These are phyloP conservation scores for Melastoma malabathricum DNA, from an alignment of 345 rosid genomes.

Conservation along the genomic window DNA sequence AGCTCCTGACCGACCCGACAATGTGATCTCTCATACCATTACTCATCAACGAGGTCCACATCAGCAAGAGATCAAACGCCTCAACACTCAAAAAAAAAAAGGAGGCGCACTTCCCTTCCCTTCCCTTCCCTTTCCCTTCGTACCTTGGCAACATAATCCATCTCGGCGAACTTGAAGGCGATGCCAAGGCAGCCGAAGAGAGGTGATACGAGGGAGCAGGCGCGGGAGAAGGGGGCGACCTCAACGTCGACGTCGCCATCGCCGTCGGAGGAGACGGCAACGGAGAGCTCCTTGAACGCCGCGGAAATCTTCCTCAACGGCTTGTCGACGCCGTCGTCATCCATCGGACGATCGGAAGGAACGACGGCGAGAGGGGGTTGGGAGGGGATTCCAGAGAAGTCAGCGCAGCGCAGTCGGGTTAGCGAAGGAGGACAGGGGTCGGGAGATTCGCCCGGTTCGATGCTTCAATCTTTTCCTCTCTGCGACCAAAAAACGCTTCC, in stretches of 20 bases:
- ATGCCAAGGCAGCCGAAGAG: constrained; percentile 84
- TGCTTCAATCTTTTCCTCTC: too few relatives aligned
- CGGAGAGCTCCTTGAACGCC: constrained; percentile 53
- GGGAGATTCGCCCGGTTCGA: too few relatives aligned
- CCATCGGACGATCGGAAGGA: constrained; percentile 16
- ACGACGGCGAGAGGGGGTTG: not conserved
- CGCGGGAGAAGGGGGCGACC: constrained; percentile 60
- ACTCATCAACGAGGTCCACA: too few relatives aligned
- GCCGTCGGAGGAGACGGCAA: constrained; percentile 22
- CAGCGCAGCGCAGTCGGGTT: too few relatives aligned
- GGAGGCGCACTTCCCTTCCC: too few relatives aligned
- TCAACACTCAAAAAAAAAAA: not conserved
- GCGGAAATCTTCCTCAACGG: constrained; percentile 49
- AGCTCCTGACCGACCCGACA: too few relatives aligned
- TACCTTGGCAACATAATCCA: constrained; percentile 96
- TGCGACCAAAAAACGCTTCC: too few relatives aligned
- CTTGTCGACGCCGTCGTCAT: constrained; percentile 23
- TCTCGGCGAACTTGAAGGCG: constrained; percentile 93
- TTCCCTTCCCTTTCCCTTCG: not conserved
- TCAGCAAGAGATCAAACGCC: not conserved
- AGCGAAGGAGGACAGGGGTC: too few relatives aligned
- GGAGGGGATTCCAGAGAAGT: too few relatives aligned
- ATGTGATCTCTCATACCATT: too few relatives aligned
- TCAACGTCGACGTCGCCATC: constrained; percentile 39
- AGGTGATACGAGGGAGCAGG: constrained; percentile 86